Evolutionary conservation across 108 stramenopile species (phyloP).

Genomic region (Fragilariopsis cylindrus): DNA sequence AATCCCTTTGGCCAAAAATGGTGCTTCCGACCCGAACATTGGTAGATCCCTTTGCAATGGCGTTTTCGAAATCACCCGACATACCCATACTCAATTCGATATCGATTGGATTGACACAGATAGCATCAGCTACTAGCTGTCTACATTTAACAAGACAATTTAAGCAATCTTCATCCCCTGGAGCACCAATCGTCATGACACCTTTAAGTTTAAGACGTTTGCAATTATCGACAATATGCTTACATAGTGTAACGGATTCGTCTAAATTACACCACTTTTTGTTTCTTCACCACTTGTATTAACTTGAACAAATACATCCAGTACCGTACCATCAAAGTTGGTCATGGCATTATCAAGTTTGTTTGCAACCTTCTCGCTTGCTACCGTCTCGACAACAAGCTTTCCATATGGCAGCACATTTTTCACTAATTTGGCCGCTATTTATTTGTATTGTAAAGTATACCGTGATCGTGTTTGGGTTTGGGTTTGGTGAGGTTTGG

Average conservation of each 20-base stretch:
- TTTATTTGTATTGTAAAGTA: too few species aligned
- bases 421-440: conserved; percentile 76
- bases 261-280: conserved; percentile 85
- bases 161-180: conserved; percentile 85
- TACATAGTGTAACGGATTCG: conserved; percentile 57
- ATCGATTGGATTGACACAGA: conserved; percentile 39
- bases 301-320: conserved; percentile 90
- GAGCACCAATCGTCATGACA: conserved; percentile 98
- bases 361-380: conserved; percentile 86
- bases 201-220: conserved; percentile 78
- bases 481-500: not conserved
- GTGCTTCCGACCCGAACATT: conserved; percentile 95
- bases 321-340: conserved; percentile 35
- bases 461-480: not conserved
- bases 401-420: conserved; percentile 45
- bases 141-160: conserved; percentile 66
- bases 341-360: conserved; percentile 85
- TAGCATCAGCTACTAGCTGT: conserved; percentile 48
- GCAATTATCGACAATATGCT: conserved; percentile 73
- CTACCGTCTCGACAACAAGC: conserved; percentile 89
- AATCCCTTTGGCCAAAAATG: conserved; percentile 95
- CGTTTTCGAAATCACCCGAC: conserved; percentile 95
- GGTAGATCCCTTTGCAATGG: conserved; percentile 91
- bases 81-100: conserved; percentile 98
- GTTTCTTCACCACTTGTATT: conserved; percentile 96